Conservation (phyloP, 345 rosid species). For the Gossypium longicalyx region DNA sequence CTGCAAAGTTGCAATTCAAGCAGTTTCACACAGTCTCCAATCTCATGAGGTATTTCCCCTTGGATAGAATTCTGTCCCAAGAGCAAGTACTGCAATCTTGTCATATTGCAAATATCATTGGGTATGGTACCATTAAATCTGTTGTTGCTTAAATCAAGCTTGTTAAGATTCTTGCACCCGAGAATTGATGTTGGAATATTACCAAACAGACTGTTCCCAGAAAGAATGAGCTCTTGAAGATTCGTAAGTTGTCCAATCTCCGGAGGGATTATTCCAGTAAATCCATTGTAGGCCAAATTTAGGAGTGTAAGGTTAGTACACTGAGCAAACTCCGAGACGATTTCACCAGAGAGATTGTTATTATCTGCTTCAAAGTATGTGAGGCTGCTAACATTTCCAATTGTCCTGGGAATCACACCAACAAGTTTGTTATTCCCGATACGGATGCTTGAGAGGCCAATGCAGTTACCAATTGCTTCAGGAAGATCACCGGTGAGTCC, state of each 20-base stretch:
- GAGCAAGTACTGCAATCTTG: conserved; percentile 63
- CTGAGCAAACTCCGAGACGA: conserved; percentile 65
- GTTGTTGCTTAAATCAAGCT: conserved; percentile 77
- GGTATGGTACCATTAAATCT: conserved; percentile 79
- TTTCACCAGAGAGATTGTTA: conserved; percentile 79
- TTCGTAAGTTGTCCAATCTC: conserved; percentile 69
- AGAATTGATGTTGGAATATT: conserved; percentile 69
- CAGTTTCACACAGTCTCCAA: conserved; percentile 63
- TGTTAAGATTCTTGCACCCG: conserved; percentile 82
- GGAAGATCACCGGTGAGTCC: conserved; percentile 68
- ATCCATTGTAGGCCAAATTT: conserved; percentile 81
- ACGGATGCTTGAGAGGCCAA: conserved; percentile 69
- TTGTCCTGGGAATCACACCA: conserved; percentile 68
- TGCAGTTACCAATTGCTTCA: conserved; percentile 65
- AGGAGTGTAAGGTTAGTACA: conserved; percentile 87
- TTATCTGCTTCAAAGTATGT: conserved; percentile 89
- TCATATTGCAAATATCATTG: conserved; percentile 49
- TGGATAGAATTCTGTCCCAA: conserved; percentile 66
- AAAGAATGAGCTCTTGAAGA: conserved; percentile 89
- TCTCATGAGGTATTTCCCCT: conserved; percentile 78
- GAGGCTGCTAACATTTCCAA: conserved; percentile 78
- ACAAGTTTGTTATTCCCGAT: conserved; percentile 81
- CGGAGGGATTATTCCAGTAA: conserved; percentile 64
- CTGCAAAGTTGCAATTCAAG: conserved; percentile 58
- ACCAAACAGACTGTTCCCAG: conserved; percentile 71